Evolutionary conservation across 2,329 filamentous ascomycete genomes (phyloP).

Genomic region (Pseudogymnoascus sp.): DNA sequence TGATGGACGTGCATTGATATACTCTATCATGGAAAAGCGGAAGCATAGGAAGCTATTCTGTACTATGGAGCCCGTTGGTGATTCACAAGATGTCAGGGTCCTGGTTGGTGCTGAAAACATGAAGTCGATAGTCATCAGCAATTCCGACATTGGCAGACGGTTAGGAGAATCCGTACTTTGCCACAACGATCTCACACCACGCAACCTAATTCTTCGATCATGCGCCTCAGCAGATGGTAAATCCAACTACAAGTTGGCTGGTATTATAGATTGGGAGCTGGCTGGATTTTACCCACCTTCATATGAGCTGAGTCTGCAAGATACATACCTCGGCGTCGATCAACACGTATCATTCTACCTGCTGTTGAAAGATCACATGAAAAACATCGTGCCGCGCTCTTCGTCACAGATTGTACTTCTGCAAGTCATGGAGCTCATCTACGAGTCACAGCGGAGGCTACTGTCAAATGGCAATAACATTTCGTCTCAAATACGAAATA

Average conservation of each 20-base stretch:
- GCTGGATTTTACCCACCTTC: constrained; percentile 21
- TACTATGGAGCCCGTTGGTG: constrained; percentile 10
- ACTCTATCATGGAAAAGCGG: constrained; percentile 13
- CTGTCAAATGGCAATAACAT: constrained; percentile 15
- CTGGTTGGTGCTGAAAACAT: constrained; percentile 15
- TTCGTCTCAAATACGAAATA: constrained; percentile 18
- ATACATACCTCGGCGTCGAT: constrained; percentile 17
- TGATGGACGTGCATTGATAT: constrained; percentile 5
- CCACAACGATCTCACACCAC: constrained; percentile 21
- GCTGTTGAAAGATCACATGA: background rate
- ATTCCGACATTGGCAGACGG: constrained; percentile 19
- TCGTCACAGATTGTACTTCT: constrained; percentile 17
- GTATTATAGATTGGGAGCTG: constrained; percentile 21
- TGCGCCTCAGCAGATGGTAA: constrained; percentile 10
- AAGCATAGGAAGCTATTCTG: constrained; percentile 12
- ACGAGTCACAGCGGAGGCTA: constrained; percentile 16
- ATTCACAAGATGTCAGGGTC: constrained; percentile 13
- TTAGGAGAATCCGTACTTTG: constrained; percentile 20
- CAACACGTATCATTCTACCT: constrained; percentile 18
- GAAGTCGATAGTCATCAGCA: constrained; percentile 15
- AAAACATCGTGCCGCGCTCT: constrained; percentile 9
- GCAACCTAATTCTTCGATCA: constrained; percentile 18
- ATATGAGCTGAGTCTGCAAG: constrained; percentile 21
- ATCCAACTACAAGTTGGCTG: constrained; percentile 17
- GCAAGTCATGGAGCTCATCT: constrained; percentile 17